Base-by-base conservation (phyloP, 1,139 yeast species). In the Kodamaea sp. region DNA sequence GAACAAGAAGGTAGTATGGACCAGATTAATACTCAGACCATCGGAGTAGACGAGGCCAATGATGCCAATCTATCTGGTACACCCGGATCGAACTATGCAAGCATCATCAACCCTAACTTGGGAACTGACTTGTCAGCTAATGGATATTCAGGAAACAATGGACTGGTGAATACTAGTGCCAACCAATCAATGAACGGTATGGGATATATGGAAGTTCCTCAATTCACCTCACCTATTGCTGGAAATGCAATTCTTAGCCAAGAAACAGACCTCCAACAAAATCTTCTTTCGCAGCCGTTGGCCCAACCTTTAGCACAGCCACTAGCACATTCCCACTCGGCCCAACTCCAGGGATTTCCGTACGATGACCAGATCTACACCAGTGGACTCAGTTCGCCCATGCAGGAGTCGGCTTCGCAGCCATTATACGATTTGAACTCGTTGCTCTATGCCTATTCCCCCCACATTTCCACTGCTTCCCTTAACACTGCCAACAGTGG, bases 301-400 rank as follows among this genome's bases (percentile, higher is more conserved):
- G 15, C 15, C 24, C 15, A 26, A 9, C 28, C 20, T 9, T n/a
- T 19, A 10, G 14, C 7, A 6, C 29, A 10, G 29, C 22, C 23
- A 10, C n/a, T 20, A 9, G 28, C 10, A n/a, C n/a, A n/a, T n/a
- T n/a, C n/a, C n/a, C n/a, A n/a, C n/a, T n/a, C n/a, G n/a, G n/a
- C 22, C 5, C 24, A 11, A 7, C 21, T 14, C 3, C 29, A 13
- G 18, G 53, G 53, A 15, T 53, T 55, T 23, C 55, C 61, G 2
- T 55, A 53, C 34, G 59, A 51, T 27, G 61, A 54, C 31, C 44
- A 41, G 18, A 41, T 48, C 13, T 54, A 53, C 37, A 39, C 46
- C 22, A 38, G 38, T 28, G 35, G 34, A 12, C 26, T 40, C 28
- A 31, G 36, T 15, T 37, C 47, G 9, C 46, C 51, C 2, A 29